phyloP scores from a whole-genome alignment of 768 basidiomycete genomes.

The Myochromella boudieri region DNA sequence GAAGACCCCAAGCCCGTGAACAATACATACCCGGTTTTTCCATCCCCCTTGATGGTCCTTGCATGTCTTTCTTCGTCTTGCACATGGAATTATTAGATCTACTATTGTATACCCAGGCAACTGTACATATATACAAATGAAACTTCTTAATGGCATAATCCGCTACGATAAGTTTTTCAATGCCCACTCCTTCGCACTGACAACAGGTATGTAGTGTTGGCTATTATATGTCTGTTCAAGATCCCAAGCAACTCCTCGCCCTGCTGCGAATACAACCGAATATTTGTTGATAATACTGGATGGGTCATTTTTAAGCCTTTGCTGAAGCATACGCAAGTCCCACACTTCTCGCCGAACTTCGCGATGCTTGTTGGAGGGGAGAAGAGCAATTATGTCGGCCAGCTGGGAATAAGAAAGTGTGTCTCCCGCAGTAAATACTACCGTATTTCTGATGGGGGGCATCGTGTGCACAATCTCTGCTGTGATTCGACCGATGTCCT shows the following conservation, averaged over 20 bases:
- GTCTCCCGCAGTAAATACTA: conserved; percentile 29
- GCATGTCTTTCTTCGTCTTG: not conserved
- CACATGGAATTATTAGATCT: not conserved
- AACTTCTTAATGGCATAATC: not conserved
- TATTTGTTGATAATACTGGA: conserved; percentile 22
- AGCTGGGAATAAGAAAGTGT: conserved; percentile 25
- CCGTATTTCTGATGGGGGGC: conserved; percentile 15
- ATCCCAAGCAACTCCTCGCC: conserved; percentile 22
- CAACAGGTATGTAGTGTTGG: conserved; percentile 12
- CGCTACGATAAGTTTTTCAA: conserved; percentile 1
- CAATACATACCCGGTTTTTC: not conserved
- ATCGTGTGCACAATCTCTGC: conserved; percentile 18
- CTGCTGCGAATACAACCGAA: conserved; percentile 22
- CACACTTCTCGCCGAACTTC: conserved; percentile 17
- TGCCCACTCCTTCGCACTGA: conserved; percentile 9
- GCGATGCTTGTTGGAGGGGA: conserved; percentile 2
- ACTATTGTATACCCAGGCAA: not conserved
- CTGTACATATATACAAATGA: not conserved
- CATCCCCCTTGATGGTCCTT: not conserved
- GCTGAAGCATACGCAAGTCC: conserved; percentile 14
- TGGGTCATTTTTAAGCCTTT: conserved; percentile 19
- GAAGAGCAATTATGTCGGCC: conserved; percentile 20
- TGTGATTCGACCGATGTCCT: conserved; percentile 27
- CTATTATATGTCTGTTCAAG: conserved; percentile 18
- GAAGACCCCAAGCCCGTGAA: conserved; percentile 14